Conservation (phyloP, 169 alveolate genomes). For the Plasmodium gaboni region DNA sequence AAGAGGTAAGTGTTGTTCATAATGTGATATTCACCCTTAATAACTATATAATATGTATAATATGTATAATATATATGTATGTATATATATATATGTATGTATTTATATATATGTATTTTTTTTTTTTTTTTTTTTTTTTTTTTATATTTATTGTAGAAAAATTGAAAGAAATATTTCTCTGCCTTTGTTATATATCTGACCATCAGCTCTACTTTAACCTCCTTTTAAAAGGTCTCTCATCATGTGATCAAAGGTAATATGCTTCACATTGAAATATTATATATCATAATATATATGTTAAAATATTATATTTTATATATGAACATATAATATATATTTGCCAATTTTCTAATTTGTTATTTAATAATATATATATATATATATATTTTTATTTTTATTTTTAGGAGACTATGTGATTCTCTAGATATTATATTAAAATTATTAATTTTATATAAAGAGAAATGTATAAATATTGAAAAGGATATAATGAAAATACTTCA, state of each 20-base stretch:
- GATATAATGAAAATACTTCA: conserved; percentile 64
- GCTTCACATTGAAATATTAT: background rate
- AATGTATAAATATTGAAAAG: conserved; percentile 59
- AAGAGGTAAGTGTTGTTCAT: conserved; percentile 15
- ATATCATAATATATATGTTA: background rate
- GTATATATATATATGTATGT: too few relatives aligned
- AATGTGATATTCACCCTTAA: background rate
- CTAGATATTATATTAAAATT: conserved; percentile 52
- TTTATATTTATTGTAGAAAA: conserved; percentile 19
- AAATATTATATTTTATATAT: background rate
- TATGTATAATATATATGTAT: too few relatives aligned
- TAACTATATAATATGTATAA: too few relatives aligned
- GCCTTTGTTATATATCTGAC: conserved; percentile 49
- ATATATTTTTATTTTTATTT: background rate
- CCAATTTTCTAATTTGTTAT: too few relatives aligned
- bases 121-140: background rate
- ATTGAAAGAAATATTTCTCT: conserved; percentile 49
- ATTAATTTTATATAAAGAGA: conserved; percentile 52
- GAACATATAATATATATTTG: conserved; percentile 9
- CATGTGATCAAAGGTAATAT: conserved; percentile 46
- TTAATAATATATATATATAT: background rate
- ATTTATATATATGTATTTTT: too few relatives aligned
- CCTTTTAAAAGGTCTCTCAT: conserved; percentile 29
- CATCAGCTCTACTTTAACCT: conserved; percentile 49
- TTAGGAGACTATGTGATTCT: conserved; percentile 45